Conservation (phyloP, 2,329 filamentous ascomycete genomes). For the Leptographium galeiforme region DNA sequence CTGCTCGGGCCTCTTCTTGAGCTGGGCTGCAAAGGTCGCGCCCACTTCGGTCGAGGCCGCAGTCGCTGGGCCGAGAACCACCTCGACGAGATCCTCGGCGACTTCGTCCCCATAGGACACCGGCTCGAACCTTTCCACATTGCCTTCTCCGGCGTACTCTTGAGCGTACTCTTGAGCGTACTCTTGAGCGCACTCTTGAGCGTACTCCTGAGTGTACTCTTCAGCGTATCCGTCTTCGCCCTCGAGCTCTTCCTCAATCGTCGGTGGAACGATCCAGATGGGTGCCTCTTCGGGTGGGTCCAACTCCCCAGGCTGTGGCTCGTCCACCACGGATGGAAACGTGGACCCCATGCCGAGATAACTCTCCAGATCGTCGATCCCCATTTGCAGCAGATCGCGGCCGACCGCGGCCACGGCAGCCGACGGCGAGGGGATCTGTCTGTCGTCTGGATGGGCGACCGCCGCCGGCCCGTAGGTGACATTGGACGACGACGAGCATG, state of each 20-base stretch:
- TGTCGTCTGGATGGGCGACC: slow-evolving; percentile 13
- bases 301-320: not conserved
- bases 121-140: slow-evolving; percentile 3
- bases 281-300: not conserved
- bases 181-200: slow-evolving; percentile 13
- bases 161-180: no score
- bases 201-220: not conserved
- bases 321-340: not conserved
- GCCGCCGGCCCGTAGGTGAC: not conserved
- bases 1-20: slow-evolving; percentile 32
- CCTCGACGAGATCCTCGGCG: slow-evolving; percentile 13
- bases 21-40: slow-evolving; percentile 29
- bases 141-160: no score
- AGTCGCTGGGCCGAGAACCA: slow-evolving; percentile 18
- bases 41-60: slow-evolving; percentile 21
- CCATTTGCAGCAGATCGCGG: slow-evolving; percentile 30
- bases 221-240: slow-evolving; percentile 13
- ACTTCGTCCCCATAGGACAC: slow-evolving; percentile 6
- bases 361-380: slow-evolving; percentile 25
- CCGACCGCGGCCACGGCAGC: slow-evolving; percentile 42
- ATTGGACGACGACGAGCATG: slow-evolving; percentile 4
- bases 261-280: slow-evolving; percentile 3
- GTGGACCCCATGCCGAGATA: slow-evolving; percentile 8
- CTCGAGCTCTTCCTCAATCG: slow-evolving; percentile 15
- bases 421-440: slow-evolving; percentile 32